Evolutionary conservation across 495 filamentous ascomycete genomes (phyloP), one percentile per base, ranked within the genome.

Genomic region (Penicillium dipodomyicola): DNA sequence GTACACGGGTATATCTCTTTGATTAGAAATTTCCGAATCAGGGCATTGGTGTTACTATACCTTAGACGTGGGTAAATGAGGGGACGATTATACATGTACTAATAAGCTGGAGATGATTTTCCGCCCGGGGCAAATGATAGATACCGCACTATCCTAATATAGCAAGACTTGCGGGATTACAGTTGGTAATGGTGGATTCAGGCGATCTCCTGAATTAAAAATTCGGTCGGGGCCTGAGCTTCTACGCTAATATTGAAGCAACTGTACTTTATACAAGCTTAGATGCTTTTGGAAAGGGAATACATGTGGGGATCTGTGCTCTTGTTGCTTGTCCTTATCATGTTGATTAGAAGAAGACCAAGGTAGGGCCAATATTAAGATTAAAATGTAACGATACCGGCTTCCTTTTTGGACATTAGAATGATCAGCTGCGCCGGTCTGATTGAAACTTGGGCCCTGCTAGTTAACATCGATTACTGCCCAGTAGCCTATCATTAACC

Each of bases 381-480:
- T 37, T 12, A 22, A 20, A 23, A 22, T 43, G 29, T 23, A 54
- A 44, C 11, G 1, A 27, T 55, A 20, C 29, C 29, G 29, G 25
- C 25, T 52, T 27, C 25, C 39, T 32, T n/a, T 47, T 33, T 22
- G 12, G 14, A 37, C 14, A n/a, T 37, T 7, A 39, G 9, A 39
- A 39, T 32, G 43, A 35, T 52, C 56, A 53, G 49, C 56, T 54
- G 30, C 39, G 14, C 35, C 46, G 3, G 50, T 52, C 49, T n/a
- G 49, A 51, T 53, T 30, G 39, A 43, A 49, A 46, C 37, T 45
- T 56, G 59, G 52, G 43, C 52, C 49, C 58, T 52, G 43, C 10
- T 4, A 33, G 48, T n/a, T 43, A 46, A 59, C 37, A 53, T 54
- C 32, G 25, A 58, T 60, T 33, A 46, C 33, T 41, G 10, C 9